phyloP scores from a whole-genome alignment of 2,329 filamentous ascomycete species.

The Parastagonospora nodorum region DNA sequence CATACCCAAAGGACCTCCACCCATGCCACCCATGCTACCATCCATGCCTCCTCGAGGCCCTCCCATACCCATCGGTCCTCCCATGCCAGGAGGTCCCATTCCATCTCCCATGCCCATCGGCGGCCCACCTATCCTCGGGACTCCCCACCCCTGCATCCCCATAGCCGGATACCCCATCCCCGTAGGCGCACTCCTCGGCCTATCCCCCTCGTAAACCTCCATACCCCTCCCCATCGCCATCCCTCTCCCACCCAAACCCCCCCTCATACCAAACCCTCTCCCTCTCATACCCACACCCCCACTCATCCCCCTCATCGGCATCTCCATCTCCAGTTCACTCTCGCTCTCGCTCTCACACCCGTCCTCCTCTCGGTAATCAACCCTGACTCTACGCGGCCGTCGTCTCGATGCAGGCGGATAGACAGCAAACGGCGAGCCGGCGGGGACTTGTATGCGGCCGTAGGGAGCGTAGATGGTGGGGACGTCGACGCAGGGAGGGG shows the following conservation, averaged over 20 bases:
- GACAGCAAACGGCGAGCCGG: conserved; percentile 1
- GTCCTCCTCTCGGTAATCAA: background rate
- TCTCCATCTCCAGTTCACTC: background rate
- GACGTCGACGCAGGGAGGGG: conserved; percentile 30
- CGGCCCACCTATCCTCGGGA: conserved; percentile 1
- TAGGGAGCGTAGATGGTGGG: conserved; percentile 19
- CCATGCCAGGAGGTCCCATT: conserved; percentile 1
- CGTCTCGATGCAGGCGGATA: background rate
- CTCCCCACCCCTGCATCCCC: background rate
- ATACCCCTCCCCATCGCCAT: background rate
- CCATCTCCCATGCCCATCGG: conserved; percentile 2
- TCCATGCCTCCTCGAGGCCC: too few relatives aligned
- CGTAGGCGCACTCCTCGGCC: background rate
- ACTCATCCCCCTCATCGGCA: background rate
- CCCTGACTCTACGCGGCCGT: background rate
- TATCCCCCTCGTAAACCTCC: background rate
- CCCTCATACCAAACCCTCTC: background rate
- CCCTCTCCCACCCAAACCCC: background rate
- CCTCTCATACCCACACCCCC: background rate
- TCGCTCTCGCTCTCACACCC: background rate
- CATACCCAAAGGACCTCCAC: background rate
- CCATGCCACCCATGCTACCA: background rate
- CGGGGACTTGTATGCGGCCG: conserved; percentile 27
- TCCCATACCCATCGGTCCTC: background rate
- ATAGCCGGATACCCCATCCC: background rate